Percentiles rank a stretch among this genome's conserved stretches.
These are phyloP conservation scores for Penicillium sp. DNA, from an alignment of 2,329 filamentous ascomycete genomes.

Conservation along the genomic window DNA sequence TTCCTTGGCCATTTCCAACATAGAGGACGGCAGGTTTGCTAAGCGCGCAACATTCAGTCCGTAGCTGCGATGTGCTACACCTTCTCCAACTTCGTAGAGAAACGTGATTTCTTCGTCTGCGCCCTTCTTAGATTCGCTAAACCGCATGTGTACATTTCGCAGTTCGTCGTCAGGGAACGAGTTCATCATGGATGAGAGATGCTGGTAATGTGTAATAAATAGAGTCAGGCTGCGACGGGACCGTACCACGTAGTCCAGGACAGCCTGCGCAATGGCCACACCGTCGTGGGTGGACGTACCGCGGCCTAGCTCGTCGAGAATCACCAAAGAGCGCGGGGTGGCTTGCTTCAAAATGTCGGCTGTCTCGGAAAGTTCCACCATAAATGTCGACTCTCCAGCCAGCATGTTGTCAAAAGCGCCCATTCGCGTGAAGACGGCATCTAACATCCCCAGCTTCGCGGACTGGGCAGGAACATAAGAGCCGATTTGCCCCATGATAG, in stretches of 20 bases:
- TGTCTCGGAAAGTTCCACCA: conserved; percentile 96
- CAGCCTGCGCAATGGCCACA: conserved; percentile 91
- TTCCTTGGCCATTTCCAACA: conserved; percentile 77
- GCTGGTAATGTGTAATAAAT: conserved; percentile 98
- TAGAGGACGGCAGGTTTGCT: conserved; percentile 75
- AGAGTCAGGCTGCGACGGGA: conserved; percentile 78
- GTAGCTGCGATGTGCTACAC: conserved; percentile 91
- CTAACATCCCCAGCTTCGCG: conserved; percentile 77
- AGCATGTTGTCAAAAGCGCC: conserved; percentile 96
- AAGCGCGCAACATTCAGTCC: conserved; percentile 90
- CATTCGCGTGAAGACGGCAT: conserved; percentile 94
- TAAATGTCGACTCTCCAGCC: conserved; percentile 92
- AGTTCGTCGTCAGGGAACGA: conserved; percentile 69
- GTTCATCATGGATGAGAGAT: conserved; percentile 73
- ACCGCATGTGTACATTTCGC: conserved; percentile 93
- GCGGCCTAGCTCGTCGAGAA: conserved; percentile 91
- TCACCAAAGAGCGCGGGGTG: conserved; percentile 81
- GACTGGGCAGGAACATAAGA: conserved; percentile 86
- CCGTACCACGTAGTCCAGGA: conserved; percentile 81
- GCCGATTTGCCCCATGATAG: conserved; percentile 92
- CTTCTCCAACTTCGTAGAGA: conserved; percentile 87
- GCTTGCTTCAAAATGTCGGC: conserved; percentile 88
- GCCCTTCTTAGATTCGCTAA: conserved; percentile 62
- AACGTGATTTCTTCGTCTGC: conserved; percentile 86
- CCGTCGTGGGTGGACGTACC: conserved; percentile 96